These are phyloP conservation scores for Podospora sp. DNA, from an alignment of 495 filamentous ascomycete genomes.

Conservation along the genomic window DNA sequence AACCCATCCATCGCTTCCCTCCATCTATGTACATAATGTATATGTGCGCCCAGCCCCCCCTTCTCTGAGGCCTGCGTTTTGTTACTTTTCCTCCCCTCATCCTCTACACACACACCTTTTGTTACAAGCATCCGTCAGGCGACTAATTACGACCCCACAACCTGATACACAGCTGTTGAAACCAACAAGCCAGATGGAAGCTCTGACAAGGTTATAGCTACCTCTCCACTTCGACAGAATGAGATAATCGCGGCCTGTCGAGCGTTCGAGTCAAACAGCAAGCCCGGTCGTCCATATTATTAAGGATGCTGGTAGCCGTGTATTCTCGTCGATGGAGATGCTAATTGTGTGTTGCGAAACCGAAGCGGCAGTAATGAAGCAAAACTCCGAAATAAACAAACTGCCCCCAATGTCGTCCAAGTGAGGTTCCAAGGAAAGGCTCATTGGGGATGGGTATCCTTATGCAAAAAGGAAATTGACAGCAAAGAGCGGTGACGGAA, in stretches of 20 bases:
- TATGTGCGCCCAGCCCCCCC: not conserved
- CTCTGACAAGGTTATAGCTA: not conserved
- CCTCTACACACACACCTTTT: not conserved
- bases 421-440: not conserved
- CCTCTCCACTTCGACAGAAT: not conserved
- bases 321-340: not conserved
- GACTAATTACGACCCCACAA: not conserved
- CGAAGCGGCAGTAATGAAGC: not conserved
- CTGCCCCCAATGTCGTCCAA: not conserved
- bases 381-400: not conserved
- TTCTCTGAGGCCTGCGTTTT: not conserved
- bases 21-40: constrained; percentile 9
- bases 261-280: not conserved
- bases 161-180: not conserved
- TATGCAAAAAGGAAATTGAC: constrained; percentile 16
- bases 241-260: not conserved
- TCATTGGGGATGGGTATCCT: constrained; percentile 15
- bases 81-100: not conserved
- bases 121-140: not conserved
- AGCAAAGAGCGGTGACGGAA: not conserved
- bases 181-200: not conserved
- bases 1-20: not conserved
- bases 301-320: not conserved
- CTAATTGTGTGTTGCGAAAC: not conserved
- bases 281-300: not conserved